Evolutionary conservation across 2,329 filamentous ascomycete species (phyloP), one percentile per base, ranked within the genome.

Genomic region (Colletotrichum spaethianum): DNA sequence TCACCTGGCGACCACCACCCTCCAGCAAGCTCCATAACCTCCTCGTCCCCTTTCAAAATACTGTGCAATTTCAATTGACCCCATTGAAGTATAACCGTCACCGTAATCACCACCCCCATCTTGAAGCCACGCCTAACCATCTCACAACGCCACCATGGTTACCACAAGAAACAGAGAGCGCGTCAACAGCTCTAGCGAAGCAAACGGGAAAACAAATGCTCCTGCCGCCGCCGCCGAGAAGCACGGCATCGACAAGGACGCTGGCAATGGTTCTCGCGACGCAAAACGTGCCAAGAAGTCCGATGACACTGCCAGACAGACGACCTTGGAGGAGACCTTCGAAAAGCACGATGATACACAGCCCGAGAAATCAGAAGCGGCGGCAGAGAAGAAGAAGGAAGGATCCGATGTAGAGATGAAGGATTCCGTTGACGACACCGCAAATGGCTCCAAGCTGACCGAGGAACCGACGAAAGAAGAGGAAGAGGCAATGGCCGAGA

Each of bases 271-370:
- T 2, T 56, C 72, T 28, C 71, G 61, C 4, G 64, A 63, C n/a
- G 56, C 73, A n/a, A 74, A 74, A 50, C 63, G 73, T 8, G 33
- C 42, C 11, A 74, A 74, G 67, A 74, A 52, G 57, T 66, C 61
- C 3, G 63, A 73, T 1, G 46, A 42, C 4, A 40, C 67, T 3
- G 12, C 48, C 11, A 63, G 67, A 1, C 73, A 73, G 53, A 64
- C 56, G 8, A 74, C 73, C 31, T 36, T 74, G 11, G 70, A 74
- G 42, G 73, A 74, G 44, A 57, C 66, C 9, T 52, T 74, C 7
- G 59, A 50, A 16, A 71, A 67, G 50, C 38, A 53, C 14, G 66
- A 53, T 14, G 59, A 61, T 6, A 12, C 31, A 11, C 50, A 73
- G 8, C 1, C 53, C 16, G 44, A 31, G 9, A n/a, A 44, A 23